These are phyloP conservation scores for Rhodofomes roseus DNA, from an alignment of 1,284 basidiomycete species.

Conservation along the genomic window DNA sequence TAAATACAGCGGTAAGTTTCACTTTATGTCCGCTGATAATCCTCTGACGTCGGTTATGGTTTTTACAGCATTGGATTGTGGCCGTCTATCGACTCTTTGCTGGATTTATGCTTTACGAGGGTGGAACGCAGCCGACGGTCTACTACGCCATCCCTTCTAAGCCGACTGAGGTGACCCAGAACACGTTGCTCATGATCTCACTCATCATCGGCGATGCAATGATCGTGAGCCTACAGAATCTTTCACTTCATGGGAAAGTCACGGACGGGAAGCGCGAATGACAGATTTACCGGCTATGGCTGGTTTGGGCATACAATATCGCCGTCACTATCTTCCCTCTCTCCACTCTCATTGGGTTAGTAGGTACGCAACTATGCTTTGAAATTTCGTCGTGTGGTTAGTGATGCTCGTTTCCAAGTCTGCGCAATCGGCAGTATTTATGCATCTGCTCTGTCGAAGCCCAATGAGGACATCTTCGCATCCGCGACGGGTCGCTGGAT, in stretches of 20 bases:
- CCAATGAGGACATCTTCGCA: constrained; percentile 1
- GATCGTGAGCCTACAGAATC: neutral
- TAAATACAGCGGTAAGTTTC: neutral
- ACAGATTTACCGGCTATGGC: constrained; percentile 8
- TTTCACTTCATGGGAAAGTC: neutral
- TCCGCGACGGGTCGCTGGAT: constrained; percentile 4
- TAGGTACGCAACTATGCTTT: no score
- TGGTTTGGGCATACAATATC: constrained; percentile 3
- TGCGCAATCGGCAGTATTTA: constrained; percentile 5
- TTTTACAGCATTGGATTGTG: constrained; percentile 1
- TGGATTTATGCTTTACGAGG: neutral
- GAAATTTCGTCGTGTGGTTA: no score
- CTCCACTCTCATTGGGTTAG: neutral
- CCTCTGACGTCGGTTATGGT: neutral
- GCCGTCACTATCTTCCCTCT: constrained; percentile 1
- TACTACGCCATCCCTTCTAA: neutral
- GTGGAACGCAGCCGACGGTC: neutral
- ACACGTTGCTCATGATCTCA: constrained; percentile 1
- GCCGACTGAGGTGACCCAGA: neutral
- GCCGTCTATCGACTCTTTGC: constrained; percentile 2
- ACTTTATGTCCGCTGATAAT: no score
- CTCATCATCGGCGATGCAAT: constrained; percentile 4
- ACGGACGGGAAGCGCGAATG: no score
- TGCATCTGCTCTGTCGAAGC: neutral
- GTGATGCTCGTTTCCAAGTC: no score